Conservation (phyloP, 1,284 basidiomycete species). For the Leccinum fallax region DNA sequence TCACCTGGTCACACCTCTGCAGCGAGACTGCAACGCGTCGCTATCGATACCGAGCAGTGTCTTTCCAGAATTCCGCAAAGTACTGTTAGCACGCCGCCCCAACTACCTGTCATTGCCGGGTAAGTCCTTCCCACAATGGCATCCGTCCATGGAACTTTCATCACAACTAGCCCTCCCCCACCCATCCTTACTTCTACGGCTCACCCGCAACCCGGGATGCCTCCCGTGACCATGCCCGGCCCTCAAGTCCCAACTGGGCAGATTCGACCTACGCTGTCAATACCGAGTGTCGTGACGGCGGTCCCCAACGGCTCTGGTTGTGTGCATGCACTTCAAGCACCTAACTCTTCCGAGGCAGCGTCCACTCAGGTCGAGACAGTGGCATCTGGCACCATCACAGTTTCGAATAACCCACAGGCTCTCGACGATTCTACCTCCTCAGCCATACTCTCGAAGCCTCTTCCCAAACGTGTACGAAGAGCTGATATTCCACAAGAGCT, state of each 20-base stretch:
- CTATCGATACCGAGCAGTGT: conserved; percentile 7
- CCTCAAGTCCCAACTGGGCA: background rate
- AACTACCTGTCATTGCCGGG: conserved; percentile 3
- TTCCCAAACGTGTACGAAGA: conserved; percentile 30
- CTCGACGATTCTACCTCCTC: background rate
- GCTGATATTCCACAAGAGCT: conserved; percentile 30
- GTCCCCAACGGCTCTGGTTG: background rate
- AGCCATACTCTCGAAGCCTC: conserved; percentile 20
- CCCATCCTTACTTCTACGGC: background rate
- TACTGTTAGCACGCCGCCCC: background rate
- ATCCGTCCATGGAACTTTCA: background rate
- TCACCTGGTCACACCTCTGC: conserved; percentile 1
- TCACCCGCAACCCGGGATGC: background rate
- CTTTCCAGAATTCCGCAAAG: background rate
- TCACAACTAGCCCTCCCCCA: conserved; percentile 4
- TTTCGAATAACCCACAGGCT: background rate
- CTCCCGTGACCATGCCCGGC: background rate
- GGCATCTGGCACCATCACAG: background rate
- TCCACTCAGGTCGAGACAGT: background rate
- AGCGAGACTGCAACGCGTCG: conserved; percentile 26
- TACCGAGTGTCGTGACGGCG: background rate
- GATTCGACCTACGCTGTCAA: background rate
- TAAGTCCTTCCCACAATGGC: conserved; percentile 14
- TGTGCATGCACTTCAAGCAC: background rate
- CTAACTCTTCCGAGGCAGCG: conserved; percentile 1